Evolutionary conservation across 768 basidiomycete genomes (phyloP).

Genomic region (Leccinum subgranulosum): DNA sequence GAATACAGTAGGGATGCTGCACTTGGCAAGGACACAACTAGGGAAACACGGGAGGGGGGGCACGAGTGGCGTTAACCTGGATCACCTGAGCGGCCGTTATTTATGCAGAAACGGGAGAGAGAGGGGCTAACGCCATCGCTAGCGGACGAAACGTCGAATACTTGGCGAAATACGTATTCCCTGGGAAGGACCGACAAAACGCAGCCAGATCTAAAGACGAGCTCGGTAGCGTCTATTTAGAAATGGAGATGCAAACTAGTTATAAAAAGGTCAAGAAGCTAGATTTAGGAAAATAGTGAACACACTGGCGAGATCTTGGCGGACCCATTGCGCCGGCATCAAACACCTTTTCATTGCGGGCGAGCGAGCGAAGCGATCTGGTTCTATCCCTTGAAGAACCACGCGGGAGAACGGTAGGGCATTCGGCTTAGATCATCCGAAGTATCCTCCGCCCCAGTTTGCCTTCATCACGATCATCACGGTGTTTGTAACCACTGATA

Average conservation of each 20-base stretch:
- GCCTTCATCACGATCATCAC: slow-evolving; percentile 5
- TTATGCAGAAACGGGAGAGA: slow-evolving; percentile 23
- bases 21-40: slow-evolving; percentile 2
- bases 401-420: slow-evolving; percentile 9
- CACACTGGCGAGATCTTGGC: slow-evolving; percentile 7
- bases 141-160: slow-evolving; percentile 27
- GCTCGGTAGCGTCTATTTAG: slow-evolving; percentile 32
- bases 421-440: slow-evolving; percentile 11
- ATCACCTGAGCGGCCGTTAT: slow-evolving; percentile 21
- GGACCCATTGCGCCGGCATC: slow-evolving; percentile 20
- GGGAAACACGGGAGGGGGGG: slow-evolving; percentile 9
- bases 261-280: slow-evolving; percentile 23
- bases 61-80: neutral
- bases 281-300: slow-evolving; percentile 23
- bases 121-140: slow-evolving; percentile 19
- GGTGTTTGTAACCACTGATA: slow-evolving; percentile 11
- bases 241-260: slow-evolving; percentile 20
- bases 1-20: neutral
- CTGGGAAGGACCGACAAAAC: slow-evolving; percentile 27
- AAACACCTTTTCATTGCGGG: slow-evolving; percentile 15
- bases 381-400: slow-evolving; percentile 9
- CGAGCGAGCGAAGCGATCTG: slow-evolving; percentile 12
- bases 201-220: slow-evolving; percentile 9
- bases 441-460: slow-evolving; percentile 2
- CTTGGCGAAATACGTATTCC: slow-evolving; percentile 32